Base-by-base conservation (phyloP, 306 rosid species). In the Malus sylvestris region DNA sequence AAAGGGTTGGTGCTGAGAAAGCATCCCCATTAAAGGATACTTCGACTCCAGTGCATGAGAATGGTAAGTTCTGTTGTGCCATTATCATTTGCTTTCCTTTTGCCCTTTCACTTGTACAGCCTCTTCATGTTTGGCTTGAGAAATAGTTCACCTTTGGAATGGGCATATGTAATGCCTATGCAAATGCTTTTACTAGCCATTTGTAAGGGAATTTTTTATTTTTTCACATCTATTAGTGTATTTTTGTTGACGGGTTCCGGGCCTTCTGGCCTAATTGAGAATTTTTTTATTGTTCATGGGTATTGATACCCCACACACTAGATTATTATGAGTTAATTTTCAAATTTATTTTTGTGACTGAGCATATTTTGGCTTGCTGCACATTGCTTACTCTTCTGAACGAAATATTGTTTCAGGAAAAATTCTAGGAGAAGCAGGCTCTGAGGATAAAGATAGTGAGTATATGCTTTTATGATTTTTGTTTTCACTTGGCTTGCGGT, bases 1-100 rank as follows among this genome's bases (percentile, higher is more conserved):
- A 78, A 20, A 92, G 82, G 78, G 81, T 84, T 60, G 85, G 86
- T 79, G 73, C 77, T 22, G 93, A 88, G 79, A 96, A 87, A 78
- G 45, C 86, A 42, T 86, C 88, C 22, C 71, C 89, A 76, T 58
- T 74, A 10, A 90, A 81, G 87, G 89, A 85, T 77, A 67, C 89
- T 72, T 70, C 76, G 75, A 27, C 73, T 61, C 74, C 83, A 13
- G 78, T 81, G 33, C 80, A 84, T 72, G 87, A 79, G 86, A 90
- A 91, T 80, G 99, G 99, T 92, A 88, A 73, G 59, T 38, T 69
- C 63, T 60, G 60, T 65, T 76, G 57, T 72, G 71, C 30, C 20
- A 20, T 29, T 5, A 6, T 58, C 67, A 70, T 58, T 67, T 49
- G 18, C 40, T 32, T 40, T 45, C 38, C 70, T 4, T 51, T 75